Evolutionary conservation across 1,284 basidiomycete genomes (phyloP).

Genomic region (Apiotrichum mycotoxinovorans): DNA sequence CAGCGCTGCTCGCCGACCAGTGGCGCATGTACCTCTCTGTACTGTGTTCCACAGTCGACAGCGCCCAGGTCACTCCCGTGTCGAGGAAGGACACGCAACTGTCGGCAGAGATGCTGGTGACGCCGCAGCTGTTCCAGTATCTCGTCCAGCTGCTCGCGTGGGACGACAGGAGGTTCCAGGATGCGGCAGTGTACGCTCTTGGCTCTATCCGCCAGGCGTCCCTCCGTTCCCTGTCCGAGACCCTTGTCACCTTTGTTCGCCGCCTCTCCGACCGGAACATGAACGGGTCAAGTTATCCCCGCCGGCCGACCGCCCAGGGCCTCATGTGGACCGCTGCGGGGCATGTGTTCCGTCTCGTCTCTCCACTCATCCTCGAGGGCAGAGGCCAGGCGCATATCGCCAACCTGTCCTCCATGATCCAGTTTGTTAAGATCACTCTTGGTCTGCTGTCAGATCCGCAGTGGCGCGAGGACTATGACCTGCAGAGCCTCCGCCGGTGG

Average conservation of each 20-base stretch:
- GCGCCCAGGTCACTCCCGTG: slow-evolving; percentile 59
- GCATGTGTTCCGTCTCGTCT: slow-evolving; percentile 81
- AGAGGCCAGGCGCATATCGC: slow-evolving; percentile 63
- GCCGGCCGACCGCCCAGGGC: slow-evolving; percentile 67
- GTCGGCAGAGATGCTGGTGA: slow-evolving; percentile 48
- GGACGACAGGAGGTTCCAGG: slow-evolving; percentile 76
- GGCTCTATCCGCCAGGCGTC: slow-evolving; percentile 75
- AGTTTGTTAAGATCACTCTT: slow-evolving; percentile 80
- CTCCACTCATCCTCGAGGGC: slow-evolving; percentile 69
- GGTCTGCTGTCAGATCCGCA: slow-evolving; percentile 68
- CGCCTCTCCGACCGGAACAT: slow-evolving; percentile 58
- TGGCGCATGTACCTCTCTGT: slow-evolving; percentile 85
- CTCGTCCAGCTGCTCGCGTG: slow-evolving; percentile 82
- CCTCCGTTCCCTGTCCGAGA: slow-evolving; percentile 78
- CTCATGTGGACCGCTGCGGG: slow-evolving; percentile 84
- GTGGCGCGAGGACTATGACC: slow-evolving; percentile 69
- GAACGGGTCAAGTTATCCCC: slow-evolving; percentile 5
- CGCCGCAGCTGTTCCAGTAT: slow-evolving; percentile 77
- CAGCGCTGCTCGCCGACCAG: slow-evolving; percentile 67
- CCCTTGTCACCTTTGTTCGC: slow-evolving; percentile 71
- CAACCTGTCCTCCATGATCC: slow-evolving; percentile 72
- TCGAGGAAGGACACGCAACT: slow-evolving; percentile 51
- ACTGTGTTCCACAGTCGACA: slow-evolving; percentile 64
- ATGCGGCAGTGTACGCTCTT: slow-evolving; percentile 80
- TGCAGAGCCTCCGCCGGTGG: slow-evolving; percentile 78